Evolutionary conservation across 768 basidiomycete genomes (phyloP).

Genomic region (Lentinula guzmanii): DNA sequence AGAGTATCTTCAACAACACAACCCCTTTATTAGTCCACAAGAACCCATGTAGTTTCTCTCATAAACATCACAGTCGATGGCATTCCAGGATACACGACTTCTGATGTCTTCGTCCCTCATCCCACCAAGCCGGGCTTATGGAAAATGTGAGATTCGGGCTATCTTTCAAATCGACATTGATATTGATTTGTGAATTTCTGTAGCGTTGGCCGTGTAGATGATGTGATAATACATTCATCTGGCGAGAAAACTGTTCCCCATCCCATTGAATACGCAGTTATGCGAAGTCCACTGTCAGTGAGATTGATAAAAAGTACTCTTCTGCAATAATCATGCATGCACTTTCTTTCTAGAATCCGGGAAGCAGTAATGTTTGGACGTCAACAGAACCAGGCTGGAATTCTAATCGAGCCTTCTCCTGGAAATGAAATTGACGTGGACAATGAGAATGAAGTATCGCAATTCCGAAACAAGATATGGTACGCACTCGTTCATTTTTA

Average conservation of each 20-base stretch:
- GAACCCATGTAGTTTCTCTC: slow-evolving; percentile 15
- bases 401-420: slow-evolving; percentile 22
- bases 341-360: not conserved
- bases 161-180: slow-evolving; percentile 21
- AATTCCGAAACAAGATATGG: slow-evolving; percentile 23
- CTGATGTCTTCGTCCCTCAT: slow-evolving; percentile 38
- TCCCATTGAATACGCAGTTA: slow-evolving; percentile 19
- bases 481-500: slow-evolving; percentile 20
- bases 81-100: slow-evolving; percentile 32
- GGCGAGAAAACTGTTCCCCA: slow-evolving; percentile 27
- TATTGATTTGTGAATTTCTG: too few species aligned
- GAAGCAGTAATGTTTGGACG: slow-evolving; percentile 37
- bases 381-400: slow-evolving; percentile 23
- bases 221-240: slow-evolving; percentile 22
- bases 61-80: slow-evolving; percentile 22
- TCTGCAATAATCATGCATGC: not conserved
- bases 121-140: slow-evolving; percentile 32
- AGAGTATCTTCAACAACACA: too few species aligned
- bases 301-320: not conserved
- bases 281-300: slow-evolving; percentile 18
- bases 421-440: slow-evolving; percentile 23
- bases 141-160: slow-evolving; percentile 4
- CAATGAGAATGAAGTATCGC: slow-evolving; percentile 9
- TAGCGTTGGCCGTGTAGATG: slow-evolving; percentile 23
- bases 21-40: slow-evolving; percentile 6